Conservation (phyloP, 768 basidiomycete species). For the Tricholoma matsutake region DNA sequence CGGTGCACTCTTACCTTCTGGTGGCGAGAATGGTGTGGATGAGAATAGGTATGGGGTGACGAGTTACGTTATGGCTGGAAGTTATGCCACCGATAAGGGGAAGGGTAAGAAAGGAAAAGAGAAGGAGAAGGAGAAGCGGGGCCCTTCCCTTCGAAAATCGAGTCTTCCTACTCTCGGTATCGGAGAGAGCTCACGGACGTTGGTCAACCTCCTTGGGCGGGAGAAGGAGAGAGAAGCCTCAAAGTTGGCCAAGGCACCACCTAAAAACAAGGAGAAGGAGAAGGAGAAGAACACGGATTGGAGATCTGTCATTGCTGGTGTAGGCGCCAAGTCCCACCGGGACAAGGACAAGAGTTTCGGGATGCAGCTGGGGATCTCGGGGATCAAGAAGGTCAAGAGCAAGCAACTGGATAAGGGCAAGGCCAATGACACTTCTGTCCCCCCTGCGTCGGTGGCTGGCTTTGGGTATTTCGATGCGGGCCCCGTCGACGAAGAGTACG, state of each 20-base stretch:
- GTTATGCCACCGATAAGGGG: conserved; percentile 7
- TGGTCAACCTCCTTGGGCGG: conserved; percentile 1
- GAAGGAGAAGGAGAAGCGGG: not conserved
- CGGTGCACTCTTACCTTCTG: not conserved
- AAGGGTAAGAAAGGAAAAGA: conserved; percentile 4
- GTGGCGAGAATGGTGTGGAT: conserved; percentile 1
- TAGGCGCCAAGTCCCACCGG: conserved; percentile 1
- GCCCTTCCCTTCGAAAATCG: not conserved
- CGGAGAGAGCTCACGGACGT: not conserved
- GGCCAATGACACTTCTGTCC: not conserved
- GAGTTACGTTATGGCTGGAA: conserved; percentile 11
- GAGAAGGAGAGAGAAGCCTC: conserved; percentile 18
- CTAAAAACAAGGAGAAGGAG: conserved; percentile 2
- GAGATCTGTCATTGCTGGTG: conserved; percentile 6
- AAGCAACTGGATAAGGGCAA: not conserved
- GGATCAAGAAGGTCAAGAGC: not conserved
- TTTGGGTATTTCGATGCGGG: not conserved
- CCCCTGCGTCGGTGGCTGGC: not conserved
- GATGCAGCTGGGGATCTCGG: not conserved
- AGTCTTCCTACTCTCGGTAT: conserved; percentile 1
- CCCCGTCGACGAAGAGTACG: not conserved
- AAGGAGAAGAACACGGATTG: conserved; percentile 13
- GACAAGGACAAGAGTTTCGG: not conserved
- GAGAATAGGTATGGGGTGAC: conserved; percentile 5
- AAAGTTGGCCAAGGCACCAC: conserved; percentile 36